Evolutionary conservation across 805 yeast species (phyloP), one percentile per base, ranked within the genome.

Genomic region (Saccharomycopsis fodiens): DNA sequence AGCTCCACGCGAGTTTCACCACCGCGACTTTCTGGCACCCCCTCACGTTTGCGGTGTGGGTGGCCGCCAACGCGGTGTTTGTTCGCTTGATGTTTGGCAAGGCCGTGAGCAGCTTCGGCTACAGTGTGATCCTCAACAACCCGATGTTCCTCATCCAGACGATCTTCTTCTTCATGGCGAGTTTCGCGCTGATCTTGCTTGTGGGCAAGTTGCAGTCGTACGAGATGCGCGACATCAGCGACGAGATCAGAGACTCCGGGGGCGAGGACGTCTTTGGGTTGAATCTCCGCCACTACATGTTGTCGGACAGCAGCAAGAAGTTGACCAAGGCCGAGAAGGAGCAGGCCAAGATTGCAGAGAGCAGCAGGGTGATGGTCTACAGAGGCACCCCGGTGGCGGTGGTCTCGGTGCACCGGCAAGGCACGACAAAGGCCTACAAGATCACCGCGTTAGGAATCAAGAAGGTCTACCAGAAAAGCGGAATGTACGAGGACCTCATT

Each of bases 331-430:
- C 54, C 72, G 73, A 17, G 65, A 68, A 25, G 10, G 29, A 25
- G 10, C 29, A 7, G 29, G 6, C 10, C 10, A 6, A 10, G 6
- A 25, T 10, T 25, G 36, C 36, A 7, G 20, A 17, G 13, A 74
- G 79, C 53, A 68, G 86, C 1, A 74, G 72, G 42, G 56, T 80
- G 34, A 68, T 82, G 22, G 58, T 74, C 15, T 84, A 83, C 63
- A 74, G 89, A 57, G 74, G 74, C n/a, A 67, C 79, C 1, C 89
- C 93, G 15, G 78, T 85, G 57, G 87, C 88, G 0, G 65, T 79
- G 31, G 66, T 73, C 25, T 70, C 80, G 0, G 65, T 73, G 38
- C 69, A 67, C 37, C 58, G 63, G 34, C 66, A 71, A n/a, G 67
- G 69, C 7, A 55, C 68, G 41, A 63, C 73, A 0, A 32, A 23